Conservation (phyloP, 495 filamentous ascomycete genomes). For the Endocarpon pusillum region DNA sequence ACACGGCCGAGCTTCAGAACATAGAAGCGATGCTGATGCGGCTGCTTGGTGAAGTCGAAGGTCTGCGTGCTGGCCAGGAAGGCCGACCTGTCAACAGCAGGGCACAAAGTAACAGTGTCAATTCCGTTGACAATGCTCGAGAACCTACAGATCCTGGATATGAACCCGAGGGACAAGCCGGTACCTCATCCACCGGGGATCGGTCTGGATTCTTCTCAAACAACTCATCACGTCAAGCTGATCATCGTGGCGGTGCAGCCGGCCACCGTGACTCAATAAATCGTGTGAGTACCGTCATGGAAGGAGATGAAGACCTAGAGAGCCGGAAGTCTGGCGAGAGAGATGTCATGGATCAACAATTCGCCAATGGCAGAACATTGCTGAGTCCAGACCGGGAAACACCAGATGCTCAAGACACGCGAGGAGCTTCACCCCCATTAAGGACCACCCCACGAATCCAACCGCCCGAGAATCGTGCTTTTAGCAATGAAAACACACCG, state of each 20-base stretch:
- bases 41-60: slow-evolving; percentile 79
- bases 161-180: slow-evolving; percentile 69
- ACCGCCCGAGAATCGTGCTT: slow-evolving; percentile 33
- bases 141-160: slow-evolving; percentile 36
- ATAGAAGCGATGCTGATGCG: slow-evolving; percentile 95
- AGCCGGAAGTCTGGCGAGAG: slow-evolving; percentile 34
- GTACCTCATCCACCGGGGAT: slow-evolving; percentile 54
- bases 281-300: slow-evolving; percentile 76
- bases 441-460: slow-evolving; percentile 54
- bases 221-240: slow-evolving; percentile 44
- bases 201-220: slow-evolving; percentile 64
- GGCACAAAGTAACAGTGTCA: slow-evolving; percentile 22
- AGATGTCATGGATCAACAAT: slow-evolving; percentile 27
- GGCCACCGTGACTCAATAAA: slow-evolving; percentile 48
- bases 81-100: slow-evolving; percentile 10
- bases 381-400: slow-evolving; percentile 10
- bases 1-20: slow-evolving; percentile 68
- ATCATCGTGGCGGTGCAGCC: slow-evolving; percentile 36
- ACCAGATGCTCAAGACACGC: slow-evolving; percentile 12
- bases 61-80: slow-evolving; percentile 49
- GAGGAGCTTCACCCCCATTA: slow-evolving; percentile 48
- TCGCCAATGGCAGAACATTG: slow-evolving; percentile 16
- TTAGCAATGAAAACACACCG: slow-evolving; percentile 64
- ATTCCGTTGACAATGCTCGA: slow-evolving; percentile 17
- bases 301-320: slow-evolving; percentile 56